Evolutionary conservation across 2,329 filamentous ascomycete genomes (phyloP), one percentile per base, ranked within the genome.

Genomic region (Pseudocercospora fuligena): DNA sequence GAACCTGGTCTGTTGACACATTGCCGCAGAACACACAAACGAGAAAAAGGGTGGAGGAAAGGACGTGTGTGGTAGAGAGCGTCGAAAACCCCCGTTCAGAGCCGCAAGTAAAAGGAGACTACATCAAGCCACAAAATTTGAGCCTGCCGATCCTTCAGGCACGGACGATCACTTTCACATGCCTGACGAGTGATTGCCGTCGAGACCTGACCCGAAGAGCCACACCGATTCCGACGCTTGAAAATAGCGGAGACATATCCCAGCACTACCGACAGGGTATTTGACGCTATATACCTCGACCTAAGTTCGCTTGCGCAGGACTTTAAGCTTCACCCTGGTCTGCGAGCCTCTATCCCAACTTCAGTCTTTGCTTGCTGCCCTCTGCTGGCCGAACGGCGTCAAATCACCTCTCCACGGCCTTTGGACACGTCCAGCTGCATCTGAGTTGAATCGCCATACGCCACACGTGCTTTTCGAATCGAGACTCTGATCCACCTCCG

Each of bases 401-500:
- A 77, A 62, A 3, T 65, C 46, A 1, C 69, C 71, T 64, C 76
- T 70, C 73, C 73, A 78, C n/a, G 75, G 76, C 53, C 72, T 70
- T 58, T 74, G 63, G 51, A 74, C 46, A 6, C 57, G 64, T 53
- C 61, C 67, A 7, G 81, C 84, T 71, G 83, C 84, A 64, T 81
- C 76, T 62, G 81, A 75, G 78, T 90, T 86, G 75, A 89, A 92
- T 67, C 85, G 81, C 90, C 90, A 92, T 36, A 92, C 83, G 0
- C 90, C 90, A 63, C 86, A 86, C 1, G 89, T 91, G 78, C 88
- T 88, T 54, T 86, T 84, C 43, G 83, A 80, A 65, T 90, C 88
- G 25, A 88, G 72, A 23, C 46, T 60, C 66, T 73, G 54, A 8
- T 73, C 75, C 68, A 82, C 77, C 68, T 82, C 70, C 43, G 63